Evolutionary conservation across 441 rosid genomes (phyloP).

Genomic region (Geranium incanum): DNA sequence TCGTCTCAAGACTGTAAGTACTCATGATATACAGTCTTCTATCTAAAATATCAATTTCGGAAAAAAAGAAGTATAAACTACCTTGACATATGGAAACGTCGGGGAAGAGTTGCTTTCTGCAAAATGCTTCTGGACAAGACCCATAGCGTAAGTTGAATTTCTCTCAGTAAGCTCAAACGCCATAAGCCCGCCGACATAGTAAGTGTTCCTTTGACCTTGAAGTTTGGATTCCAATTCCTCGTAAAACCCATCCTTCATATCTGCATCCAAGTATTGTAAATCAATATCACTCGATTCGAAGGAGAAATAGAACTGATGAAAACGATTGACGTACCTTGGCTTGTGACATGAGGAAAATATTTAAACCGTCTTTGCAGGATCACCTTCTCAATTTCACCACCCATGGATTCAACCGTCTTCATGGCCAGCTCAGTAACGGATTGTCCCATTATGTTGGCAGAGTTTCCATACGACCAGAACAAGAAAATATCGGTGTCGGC

Average conservation of each 20-base stretch:
- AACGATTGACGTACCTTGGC: slow-evolving; percentile 41
- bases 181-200: slow-evolving; percentile 59
- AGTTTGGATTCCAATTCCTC: slow-evolving; percentile 48
- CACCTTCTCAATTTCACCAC: slow-evolving; percentile 44
- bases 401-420: slow-evolving; percentile 37
- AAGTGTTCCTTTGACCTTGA: slow-evolving; percentile 53
- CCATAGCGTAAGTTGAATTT: slow-evolving; percentile 62
- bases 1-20: neutral
- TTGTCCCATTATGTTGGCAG: slow-evolving; percentile 38
- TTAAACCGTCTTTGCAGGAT: slow-evolving; percentile 52
- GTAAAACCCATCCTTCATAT: slow-evolving; percentile 64
- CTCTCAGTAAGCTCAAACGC: slow-evolving; percentile 74
- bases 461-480: slow-evolving; percentile 65
- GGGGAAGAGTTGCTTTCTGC: slow-evolving; percentile 37
- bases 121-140: slow-evolving; percentile 55
- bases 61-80: slow-evolving; percentile 18
- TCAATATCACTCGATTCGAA: slow-evolving; percentile 15
- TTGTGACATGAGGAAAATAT: slow-evolving; percentile 62
- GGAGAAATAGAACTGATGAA: slow-evolving; percentile 9
- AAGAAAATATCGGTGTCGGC: slow-evolving; percentile 56
- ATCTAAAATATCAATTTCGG: neutral
- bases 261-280: slow-evolving; percentile 29
- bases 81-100: slow-evolving; percentile 49
- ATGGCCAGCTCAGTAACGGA: slow-evolving; percentile 40
- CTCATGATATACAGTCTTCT: neutral